Evolutionary conservation across 352 stramenopile species (phyloP).

Genomic region (Thraustochytrium sp.): DNA sequence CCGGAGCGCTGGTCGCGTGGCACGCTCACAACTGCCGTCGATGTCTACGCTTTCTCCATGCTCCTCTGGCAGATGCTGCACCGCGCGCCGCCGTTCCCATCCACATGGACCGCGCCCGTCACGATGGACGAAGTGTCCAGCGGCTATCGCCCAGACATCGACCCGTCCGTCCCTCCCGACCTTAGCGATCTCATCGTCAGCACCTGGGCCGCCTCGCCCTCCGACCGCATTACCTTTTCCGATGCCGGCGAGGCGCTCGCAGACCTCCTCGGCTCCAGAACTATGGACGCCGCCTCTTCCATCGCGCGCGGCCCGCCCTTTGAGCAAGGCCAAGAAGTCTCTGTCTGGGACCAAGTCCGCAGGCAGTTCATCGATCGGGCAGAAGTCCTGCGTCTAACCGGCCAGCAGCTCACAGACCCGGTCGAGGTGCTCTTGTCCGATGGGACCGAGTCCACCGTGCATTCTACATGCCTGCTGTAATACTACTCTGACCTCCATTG

Average conservation of each 20-base stretch:
- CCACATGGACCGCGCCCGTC: neutral
- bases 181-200: neutral
- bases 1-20: neutral
- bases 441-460: too few relatives aligned
- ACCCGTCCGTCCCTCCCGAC: neutral
- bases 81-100: neutral
- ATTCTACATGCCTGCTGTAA: too few relatives aligned
- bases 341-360: neutral
- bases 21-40: conserved; percentile 69
- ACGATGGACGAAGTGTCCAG: conserved; percentile 3
- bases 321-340: neutral
- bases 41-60: conserved; percentile 85
- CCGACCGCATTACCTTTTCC: neutral
- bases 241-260: neutral
- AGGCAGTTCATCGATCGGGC: neutral
- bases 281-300: neutral
- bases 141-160: neutral
- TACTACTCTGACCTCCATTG: too few relatives aligned
- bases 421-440: neutral
- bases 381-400: neutral
- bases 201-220: neutral
- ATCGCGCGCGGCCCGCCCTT: neutral
- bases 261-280: neutral
- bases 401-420: neutral
- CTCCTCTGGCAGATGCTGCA: conserved; percentile 75